Evolutionary conservation across 83 land plant genomes (phyloP), one percentile per base, ranked within the genome.

Genomic region (Picea mariana): DNA sequence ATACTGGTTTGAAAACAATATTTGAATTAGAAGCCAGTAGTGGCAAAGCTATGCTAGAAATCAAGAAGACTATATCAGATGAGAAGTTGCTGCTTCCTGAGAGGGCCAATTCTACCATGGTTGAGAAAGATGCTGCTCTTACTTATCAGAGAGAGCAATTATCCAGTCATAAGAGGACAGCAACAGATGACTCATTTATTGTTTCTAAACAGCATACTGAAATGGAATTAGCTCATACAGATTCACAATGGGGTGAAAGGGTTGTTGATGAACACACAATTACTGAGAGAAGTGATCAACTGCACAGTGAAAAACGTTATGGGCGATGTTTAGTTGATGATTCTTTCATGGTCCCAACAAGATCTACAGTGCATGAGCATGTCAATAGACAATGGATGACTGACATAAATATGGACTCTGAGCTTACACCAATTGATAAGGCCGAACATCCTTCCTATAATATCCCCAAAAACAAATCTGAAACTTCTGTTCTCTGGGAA

Each of bases 291-390:
- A 61, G 58, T 27, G 65, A 78, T 59, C 65, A 16, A 11, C 16
- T 78, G 80, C 80, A 78, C n/a, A 20, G n/a, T 60, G 64, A 27
- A 49, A 26, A 49, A 55, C 24, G 9, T 27, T 5, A 60, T 27
- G 66, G 21, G 42, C 62, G 52, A 9, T 27, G n/a, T 58, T 26
- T 78, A 34, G 64, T 78, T 13, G 80, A 78, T 78, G 80, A 78
- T 78, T 78, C 80, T 31, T 78, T 78, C 64, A 61, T 78, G 62
- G 80, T 78, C 47, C 58, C 80, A 26, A 60, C 80, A 65, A 78
- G 64, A 60, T 58, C 80, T 58, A 24, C 21, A 26, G 24, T 24
- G 20, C 77, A 73, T 21, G 77, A 73, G 58, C 80, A 78, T 24
- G n/a, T 42, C 59, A 34, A 78, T 78, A 61, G 24, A 55, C 23